Evolutionary conservation across 305 asterid genomes (phyloP), one percentile per base, ranked within the genome.

Genomic region (Plantago lanceolata): DNA sequence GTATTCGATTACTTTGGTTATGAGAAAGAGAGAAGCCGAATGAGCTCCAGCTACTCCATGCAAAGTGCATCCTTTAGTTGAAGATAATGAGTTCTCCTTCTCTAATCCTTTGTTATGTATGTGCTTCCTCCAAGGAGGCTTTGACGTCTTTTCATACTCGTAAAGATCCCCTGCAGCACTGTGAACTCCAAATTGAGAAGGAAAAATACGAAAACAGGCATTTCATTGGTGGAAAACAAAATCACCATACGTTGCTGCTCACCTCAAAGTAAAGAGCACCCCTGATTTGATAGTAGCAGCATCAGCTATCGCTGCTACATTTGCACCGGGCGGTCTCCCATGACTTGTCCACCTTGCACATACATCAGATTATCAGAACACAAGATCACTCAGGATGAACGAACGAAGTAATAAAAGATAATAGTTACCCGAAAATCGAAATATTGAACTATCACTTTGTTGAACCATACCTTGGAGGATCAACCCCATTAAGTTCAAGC

Each of bases 81-180:
- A 69, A 8, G 79, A 73, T 71, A 91, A 64, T 11, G 82, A 75
- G 21, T 81, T 63, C 6, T 77, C 68, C 45, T 73, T 65, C 37
- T 59, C 66, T 9, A 81, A 72, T 58, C 79, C 86, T 60, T 78
- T 79, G 58, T 52, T 66, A 29, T 59, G 80, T 76, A 88, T 77
- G 48, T 91, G 97, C 78, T 88, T 91, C 84, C 83, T 91, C 97
- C 97, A 91, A 48, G 90, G 79, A 29, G 96, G 96, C 71, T 77
- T 88, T 21, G 96, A 70, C 1, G 68, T 59, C 48, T 47, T 74
- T 64, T 88, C 96, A 48, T 82, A 82, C 82, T 86, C 97, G 64
- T 86, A 91, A 57, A 91, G 95, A 84, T 84, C 88, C 57, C 97
- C 96, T 74, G 87, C 81, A 72, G 69, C 72, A 80, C 96, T 90